A percentile compares a stretch with the other conserved stretches of the same genome.
Evolutionary conservation across 129 eudicot genomes (phyloP).

Genomic region (Flaveria brownii): DNA sequence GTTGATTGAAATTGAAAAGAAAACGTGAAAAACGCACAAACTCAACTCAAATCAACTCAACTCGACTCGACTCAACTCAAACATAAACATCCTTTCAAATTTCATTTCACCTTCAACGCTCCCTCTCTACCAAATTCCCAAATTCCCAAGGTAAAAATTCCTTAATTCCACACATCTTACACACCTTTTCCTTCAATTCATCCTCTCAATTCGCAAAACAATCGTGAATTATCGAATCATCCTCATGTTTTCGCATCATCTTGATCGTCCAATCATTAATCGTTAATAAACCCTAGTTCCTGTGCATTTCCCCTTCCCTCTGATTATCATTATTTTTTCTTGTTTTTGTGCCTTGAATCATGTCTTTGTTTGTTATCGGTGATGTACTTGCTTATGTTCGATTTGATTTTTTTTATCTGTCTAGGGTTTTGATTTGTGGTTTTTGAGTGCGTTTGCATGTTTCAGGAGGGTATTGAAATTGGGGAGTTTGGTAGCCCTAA

Average conservation of each 20-base stretch:
- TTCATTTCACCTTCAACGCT: conserved; percentile 30
- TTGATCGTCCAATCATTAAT: neutral
- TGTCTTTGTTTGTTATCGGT: conserved; percentile 2
- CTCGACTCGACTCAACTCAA: too few species aligned
- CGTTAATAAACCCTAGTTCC: conserved; percentile 27
- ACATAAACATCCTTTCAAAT: conserved; percentile 1
- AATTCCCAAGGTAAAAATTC: conserved; percentile 28
- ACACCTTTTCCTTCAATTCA: neutral
- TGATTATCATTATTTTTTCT: conserved; percentile 6
- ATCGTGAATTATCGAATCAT: neutral
- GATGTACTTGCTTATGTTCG: neutral
- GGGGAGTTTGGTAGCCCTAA: neutral
- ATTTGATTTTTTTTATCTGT: conserved; percentile 23
- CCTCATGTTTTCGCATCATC: neutral
- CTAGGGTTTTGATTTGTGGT: conserved; percentile 33
- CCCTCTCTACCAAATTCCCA: conserved; percentile 17
- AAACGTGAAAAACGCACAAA: conserved; percentile 31
- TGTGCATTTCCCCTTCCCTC: neutral
- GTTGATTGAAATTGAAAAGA: neutral
- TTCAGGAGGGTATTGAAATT: neutral
- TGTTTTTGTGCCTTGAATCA: neutral
- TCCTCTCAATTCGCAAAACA: neutral
- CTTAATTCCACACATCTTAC: conserved; percentile 8
- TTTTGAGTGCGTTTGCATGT: conserved; percentile 23
- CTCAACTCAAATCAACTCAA: neutral